Conservation (phyloP, 2,329 filamentous ascomycete species). For the Juglanconis juglandina region DNA sequence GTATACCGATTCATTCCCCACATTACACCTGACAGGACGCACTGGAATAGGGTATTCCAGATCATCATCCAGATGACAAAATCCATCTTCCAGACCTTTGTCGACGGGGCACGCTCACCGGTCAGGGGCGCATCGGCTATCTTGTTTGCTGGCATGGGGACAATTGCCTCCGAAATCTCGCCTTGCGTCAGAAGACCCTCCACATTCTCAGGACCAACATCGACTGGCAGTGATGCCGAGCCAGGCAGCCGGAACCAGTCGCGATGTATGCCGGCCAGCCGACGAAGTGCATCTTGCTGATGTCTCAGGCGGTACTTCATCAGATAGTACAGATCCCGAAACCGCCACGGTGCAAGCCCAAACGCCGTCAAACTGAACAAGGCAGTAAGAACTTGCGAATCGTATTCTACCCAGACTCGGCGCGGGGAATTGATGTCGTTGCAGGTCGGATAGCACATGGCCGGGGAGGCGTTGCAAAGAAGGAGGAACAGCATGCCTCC, state of each 20-base stretch:
- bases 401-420: constrained; percentile 81
- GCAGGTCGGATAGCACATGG: constrained; percentile 70
- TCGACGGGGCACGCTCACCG: constrained; percentile 64
- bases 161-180: constrained; percentile 37
- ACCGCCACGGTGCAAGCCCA: constrained; percentile 79
- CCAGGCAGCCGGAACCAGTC: constrained; percentile 72
- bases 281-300: constrained; percentile 56
- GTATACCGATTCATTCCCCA: constrained; percentile 72
- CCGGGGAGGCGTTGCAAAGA: constrained; percentile 69
- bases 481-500: constrained; percentile 87
- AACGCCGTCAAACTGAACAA: constrained; percentile 87
- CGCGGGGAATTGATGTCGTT: constrained; percentile 71
- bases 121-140: constrained; percentile 69
- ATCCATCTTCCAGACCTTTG: constrained; percentile 71
- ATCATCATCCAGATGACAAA: constrained; percentile 76
- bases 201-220: constrained; percentile 52
- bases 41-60: constrained; percentile 75
- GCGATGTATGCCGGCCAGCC: constrained; percentile 70
- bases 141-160: constrained; percentile 63
- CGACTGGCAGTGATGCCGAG: constrained; percentile 54
- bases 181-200: constrained; percentile 32
- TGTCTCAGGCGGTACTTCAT: constrained; percentile 58
- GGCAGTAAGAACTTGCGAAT: constrained; percentile 77
- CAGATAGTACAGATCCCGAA: constrained; percentile 74
- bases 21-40: constrained; percentile 73